phyloP scores from a whole-genome alignment of 1,284 basidiomycete species.

The Naganishia sp. region DNA sequence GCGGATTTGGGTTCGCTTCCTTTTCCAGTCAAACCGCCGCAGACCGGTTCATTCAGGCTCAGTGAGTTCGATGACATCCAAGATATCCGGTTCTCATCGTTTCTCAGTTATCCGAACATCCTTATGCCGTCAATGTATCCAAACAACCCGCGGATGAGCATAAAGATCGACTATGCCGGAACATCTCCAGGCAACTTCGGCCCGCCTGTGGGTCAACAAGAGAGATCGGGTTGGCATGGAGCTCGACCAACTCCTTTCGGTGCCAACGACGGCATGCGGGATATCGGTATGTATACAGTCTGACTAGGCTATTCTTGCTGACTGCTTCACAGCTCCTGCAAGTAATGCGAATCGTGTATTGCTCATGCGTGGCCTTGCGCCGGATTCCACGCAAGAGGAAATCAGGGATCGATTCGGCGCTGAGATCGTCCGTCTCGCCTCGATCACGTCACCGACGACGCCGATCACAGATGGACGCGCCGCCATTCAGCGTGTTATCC shows the following conservation, averaged over 20 bases:
- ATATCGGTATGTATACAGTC: conserved; percentile 73
- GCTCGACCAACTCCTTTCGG: conserved; percentile 68
- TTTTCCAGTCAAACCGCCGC: conserved; percentile 81
- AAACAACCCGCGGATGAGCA: conserved; percentile 60
- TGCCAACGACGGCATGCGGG: conserved; percentile 83
- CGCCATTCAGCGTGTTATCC: conserved; percentile 78
- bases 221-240: conserved; percentile 88
- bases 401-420: conserved; percentile 58
- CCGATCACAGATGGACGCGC: conserved; percentile 69
- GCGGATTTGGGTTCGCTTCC: conserved; percentile 91
- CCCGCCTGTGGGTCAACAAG: conserved; percentile 1
- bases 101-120: conserved; percentile 67
- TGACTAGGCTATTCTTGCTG: background rate
- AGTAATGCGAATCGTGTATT: conserved; percentile 60
- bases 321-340: conserved; percentile 33
- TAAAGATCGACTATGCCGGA: conserved; percentile 70
- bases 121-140: conserved; percentile 67
- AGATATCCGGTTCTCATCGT: no score
- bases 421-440: conserved; percentile 62
- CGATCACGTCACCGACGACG: conserved; percentile 69
- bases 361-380: conserved; percentile 82
- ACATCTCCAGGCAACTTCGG: conserved; percentile 58
- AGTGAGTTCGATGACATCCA: conserved; percentile 47
- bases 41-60: conserved; percentile 78
- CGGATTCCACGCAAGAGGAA: conserved; percentile 67